Base-by-base conservation (phyloP, 129 eudicot species). In the Centrapalus pauciflorus region DNA sequence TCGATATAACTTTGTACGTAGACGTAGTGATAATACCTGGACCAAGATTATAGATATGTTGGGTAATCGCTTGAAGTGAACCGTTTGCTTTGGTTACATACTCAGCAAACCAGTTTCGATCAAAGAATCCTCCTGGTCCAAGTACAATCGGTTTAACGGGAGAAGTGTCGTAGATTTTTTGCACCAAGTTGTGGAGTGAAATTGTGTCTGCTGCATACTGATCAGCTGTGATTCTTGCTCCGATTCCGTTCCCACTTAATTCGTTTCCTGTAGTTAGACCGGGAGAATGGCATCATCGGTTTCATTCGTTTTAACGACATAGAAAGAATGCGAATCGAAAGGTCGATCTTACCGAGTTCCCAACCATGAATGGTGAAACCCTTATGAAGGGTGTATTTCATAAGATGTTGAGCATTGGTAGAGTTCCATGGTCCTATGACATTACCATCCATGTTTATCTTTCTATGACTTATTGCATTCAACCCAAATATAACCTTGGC, bases 71-170 rank as follows among this genome's bases (percentile, higher is more conserved):
- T 72, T 90, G 91, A 65, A 90, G 88, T 27, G 95, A 73, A 69
- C 69, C 70, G 5, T 80, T 69, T 16, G 96, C 49, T 76, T 82
- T 77, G 48, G 45, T 35, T 11, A 83, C 27, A 56, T 59, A 85
- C 32, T 74, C 76, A 4, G 68, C 13, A 41, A 88, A 85, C 98
- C 98, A 92, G 25, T 55, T 70, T 33, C 63, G 70, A 27, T 83
- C 83, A 55, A 85, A 88, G 76, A 92, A 85, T n/a, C 97, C 97
- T 54, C 98, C 98, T 17, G 98, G 98, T 55, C 86, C 87, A 11
- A 92, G 75, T 23, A 92, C 83, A 13, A 79, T 8, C 6, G 98
- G 96, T 80, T 75, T 81, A n/a, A 73, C 76, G 45, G 40, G 28
- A 59, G 58, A 71, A n/a, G 60, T 73, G 30, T 51, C 69, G 70